Evolutionary conservation across 2,329 filamentous ascomycete genomes (phyloP), one percentile per base, ranked within the genome.

Genomic region (Chaetomium olivaceum): DNA sequence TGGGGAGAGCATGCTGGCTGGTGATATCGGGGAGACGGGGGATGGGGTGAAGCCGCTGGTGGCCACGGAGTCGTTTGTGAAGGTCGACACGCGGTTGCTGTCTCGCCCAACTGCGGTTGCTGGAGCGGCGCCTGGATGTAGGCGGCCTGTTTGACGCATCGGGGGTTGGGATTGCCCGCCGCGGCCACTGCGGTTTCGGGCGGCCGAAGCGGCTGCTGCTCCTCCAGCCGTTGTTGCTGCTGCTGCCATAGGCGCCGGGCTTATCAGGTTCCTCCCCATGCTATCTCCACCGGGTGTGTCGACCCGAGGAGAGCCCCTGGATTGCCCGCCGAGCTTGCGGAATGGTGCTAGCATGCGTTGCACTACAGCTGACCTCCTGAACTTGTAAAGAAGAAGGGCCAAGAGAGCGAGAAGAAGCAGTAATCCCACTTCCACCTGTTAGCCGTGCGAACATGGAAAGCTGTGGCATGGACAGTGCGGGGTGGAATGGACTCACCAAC

Each of bases 321-420:
- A 25, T 9, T 50, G 29, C 11, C 56, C 62, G 14, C 56, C 36
- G 27, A 50, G 33, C 3, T 58, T 65, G 61, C 51, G 14, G 33
- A 68, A 60, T 2, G 60, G 56, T 4, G 62, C 55, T 7, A 68
- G 39, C 56, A 70, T n/a, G 12, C 62, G 57, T 27, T 68, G 66
- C 0, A 70, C 59, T 4, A 21, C 25, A 16, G 60, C 48, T 16
- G 62, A 51, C 31, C 48, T 61, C 27, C 65, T 60, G 31, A 68
- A 65, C 4, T 48, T 56, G 51, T 66, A 68, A 6, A 67, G 63
- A 16, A 70, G 57, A 31, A 68, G 31, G 9, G 60, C 66, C 1
- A 69, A 25, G 1, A 70, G 65, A 5, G 61, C 62, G 7, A 70
- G 57, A 4, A 70, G 54, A 14, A 64, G 19, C 4, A 70, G 61